Conservation (phyloP, 345 rosid genomes). For the Euphorbia lathyris region DNA sequence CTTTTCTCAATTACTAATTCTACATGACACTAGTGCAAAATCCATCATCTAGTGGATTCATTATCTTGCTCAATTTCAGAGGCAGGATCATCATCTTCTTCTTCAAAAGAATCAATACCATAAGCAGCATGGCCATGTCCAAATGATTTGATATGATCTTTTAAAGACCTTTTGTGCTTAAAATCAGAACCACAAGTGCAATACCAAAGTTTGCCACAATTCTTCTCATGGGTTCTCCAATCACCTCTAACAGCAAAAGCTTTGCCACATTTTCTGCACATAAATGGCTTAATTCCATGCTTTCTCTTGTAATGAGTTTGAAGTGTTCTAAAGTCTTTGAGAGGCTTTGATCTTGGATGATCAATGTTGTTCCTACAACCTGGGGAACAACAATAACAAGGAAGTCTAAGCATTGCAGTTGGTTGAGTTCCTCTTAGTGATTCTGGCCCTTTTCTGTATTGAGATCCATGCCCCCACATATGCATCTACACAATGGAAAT, state of each 20-base stretch:
- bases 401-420: constrained; percentile 86
- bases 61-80: constrained; percentile 73
- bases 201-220: constrained; percentile 96
- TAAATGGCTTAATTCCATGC: constrained; percentile 89
- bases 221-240: constrained; percentile 99
- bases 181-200: constrained; percentile 95
- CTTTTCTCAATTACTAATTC: too few species aligned
- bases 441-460: constrained; percentile 94
- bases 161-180: constrained; percentile 92
- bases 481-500: constrained; percentile 81
- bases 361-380: constrained; percentile 96
- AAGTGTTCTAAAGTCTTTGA: constrained; percentile 95
- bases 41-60: constrained; percentile 31
- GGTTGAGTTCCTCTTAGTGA: constrained; percentile 94
- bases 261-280: constrained; percentile 93
- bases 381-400: constrained; percentile 94
- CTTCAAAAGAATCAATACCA: constrained; percentile 60
- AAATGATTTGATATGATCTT: constrained; percentile 86
- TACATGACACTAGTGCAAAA: too few species aligned
- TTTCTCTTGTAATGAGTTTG: constrained; percentile 98
- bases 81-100: constrained; percentile 68
- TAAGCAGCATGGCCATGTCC: constrained; percentile 77
- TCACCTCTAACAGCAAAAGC: constrained; percentile 94
- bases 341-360: constrained; percentile 83
- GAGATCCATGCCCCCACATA: constrained; percentile 99